Evolutionary conservation across 352 stramenopile species (phyloP).

Genomic region (Aphanomyces astaci): DNA sequence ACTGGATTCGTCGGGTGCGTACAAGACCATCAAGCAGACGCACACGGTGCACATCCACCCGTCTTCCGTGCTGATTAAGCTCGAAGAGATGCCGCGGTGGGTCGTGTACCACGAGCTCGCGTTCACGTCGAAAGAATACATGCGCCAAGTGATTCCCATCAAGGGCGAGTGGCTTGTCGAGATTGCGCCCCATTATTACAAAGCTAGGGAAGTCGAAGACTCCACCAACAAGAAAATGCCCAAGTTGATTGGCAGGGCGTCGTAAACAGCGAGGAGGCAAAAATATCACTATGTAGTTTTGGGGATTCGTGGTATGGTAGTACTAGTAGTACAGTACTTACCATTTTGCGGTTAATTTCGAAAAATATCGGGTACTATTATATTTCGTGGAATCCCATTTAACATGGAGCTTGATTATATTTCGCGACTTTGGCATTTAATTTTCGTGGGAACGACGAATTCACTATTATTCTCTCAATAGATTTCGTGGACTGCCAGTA

Average conservation of each 20-base stretch:
- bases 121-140: slow-evolving; percentile 99
- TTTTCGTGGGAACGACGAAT: too few species aligned
- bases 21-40: slow-evolving; percentile 98
- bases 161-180: slow-evolving; percentile 97
- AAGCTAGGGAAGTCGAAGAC: slow-evolving; percentile 95
- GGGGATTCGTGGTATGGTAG: too few species aligned
- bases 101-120: slow-evolving; percentile 98
- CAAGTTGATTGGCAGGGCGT: slow-evolving; percentile 43
- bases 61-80: slow-evolving; percentile 91
- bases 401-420: too few species aligned
- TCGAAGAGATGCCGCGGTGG: slow-evolving; percentile 89
- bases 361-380: too few species aligned
- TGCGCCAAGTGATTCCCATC: slow-evolving; percentile 95
- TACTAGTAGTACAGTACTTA: too few species aligned
- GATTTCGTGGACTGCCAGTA: too few species aligned
- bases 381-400: too few species aligned
- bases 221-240: slow-evolving; percentile 95
- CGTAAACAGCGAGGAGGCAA: background rate
- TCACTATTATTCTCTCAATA: too few species aligned
- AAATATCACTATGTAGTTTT: too few species aligned
- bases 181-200: slow-evolving; percentile 99
- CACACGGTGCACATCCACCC: slow-evolving; percentile 98
- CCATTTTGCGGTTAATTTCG: too few species aligned
- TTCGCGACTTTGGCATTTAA: too few species aligned
- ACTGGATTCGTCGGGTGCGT: slow-evolving; percentile 92